Conservation (phyloP, 2,329 filamentous ascomycete genomes). For the Sodiomyces alkalinus region DNA sequence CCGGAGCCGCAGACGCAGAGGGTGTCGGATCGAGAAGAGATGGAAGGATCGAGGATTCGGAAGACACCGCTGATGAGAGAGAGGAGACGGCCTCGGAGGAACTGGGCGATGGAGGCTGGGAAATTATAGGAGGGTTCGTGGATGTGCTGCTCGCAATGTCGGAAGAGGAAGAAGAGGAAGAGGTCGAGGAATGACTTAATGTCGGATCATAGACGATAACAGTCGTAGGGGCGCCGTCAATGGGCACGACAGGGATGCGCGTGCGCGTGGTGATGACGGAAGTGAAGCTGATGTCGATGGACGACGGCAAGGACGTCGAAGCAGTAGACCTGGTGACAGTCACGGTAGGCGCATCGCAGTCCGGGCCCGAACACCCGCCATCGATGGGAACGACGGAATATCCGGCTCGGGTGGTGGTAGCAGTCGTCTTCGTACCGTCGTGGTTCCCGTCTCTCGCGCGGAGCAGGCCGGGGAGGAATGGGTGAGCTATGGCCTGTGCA, state of each 20-base stretch:
- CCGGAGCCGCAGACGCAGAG: background rate
- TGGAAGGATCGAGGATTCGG: no score
- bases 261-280: conserved; percentile 11
- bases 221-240: conserved; percentile 7
- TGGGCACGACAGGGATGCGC: conserved; percentile 15
- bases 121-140: no score
- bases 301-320: conserved; percentile 12
- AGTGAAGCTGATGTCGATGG: no score
- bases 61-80: no score
- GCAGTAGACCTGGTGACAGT: conserved; percentile 14
- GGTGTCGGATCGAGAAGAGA: background rate
- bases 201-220: conserved; percentile 4
- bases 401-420: conserved; percentile 13
- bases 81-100: no score
- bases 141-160: background rate
- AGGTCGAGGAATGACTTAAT: background rate
- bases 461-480: conserved; percentile 11
- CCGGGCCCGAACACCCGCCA: conserved; percentile 2
- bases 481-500: conserved; percentile 12
- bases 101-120: no score
- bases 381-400: conserved; percentile 20
- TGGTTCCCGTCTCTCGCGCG: conserved; percentile 4
- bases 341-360: conserved; percentile 9
- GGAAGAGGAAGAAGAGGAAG: background rate
- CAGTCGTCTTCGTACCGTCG: conserved; percentile 2